Base-by-base conservation (phyloP, 129 eudicot species). In the Flaveria ramosissima region DNA sequence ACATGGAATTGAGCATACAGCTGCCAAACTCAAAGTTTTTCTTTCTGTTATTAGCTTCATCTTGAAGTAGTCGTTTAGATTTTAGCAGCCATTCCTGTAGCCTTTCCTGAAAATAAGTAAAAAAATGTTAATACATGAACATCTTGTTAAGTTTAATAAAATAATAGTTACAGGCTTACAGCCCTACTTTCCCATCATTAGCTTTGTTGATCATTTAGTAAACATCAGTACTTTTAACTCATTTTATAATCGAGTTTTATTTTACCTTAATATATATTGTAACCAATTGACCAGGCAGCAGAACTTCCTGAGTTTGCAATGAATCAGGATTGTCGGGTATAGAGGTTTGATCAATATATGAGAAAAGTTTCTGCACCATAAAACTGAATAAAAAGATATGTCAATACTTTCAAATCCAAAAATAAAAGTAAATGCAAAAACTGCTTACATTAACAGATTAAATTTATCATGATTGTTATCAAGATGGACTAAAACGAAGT, bases 321-420 rank as follows among this genome's bases (percentile, higher is more conserved):
- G 97, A 78, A 83, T 94, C 98, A 48, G 93, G 88, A 77, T 91
- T 94, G 90, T 94, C 98, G 27, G 90, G 88, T 65, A 86, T 84
- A 71, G 98, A 94, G 66, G 98, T 94, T 84, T 91, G 96, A 83
- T 94, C 98, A 57, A 91, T 83, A 17, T 85, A 83, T 64, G 98
- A 94, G 77, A 91, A 94, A 41, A 94, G 92, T 80, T 94, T 94
- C 91, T 94, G 98, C 88, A 89, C 80, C 98, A 94, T 94, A 69
- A 89, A 87, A 55, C 98, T 94, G 82, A 23, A 57, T 12, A 48
- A 63, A 55, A 79, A 41, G 48, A 48, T n/a, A 70, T 41, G 81
- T 77, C 74, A 78, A 19, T 42, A 65, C 46, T 77, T 69, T 61
- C 14, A 21, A 50, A 42, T 9, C 17, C 57, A 71, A 43, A 60